A percentile compares a stretch with the other conserved stretches of the same genome.
These are phyloP conservation scores for Arachis hypogaea DNA, from an alignment of 306 rosid genomes.

Conservation along the genomic window DNA sequence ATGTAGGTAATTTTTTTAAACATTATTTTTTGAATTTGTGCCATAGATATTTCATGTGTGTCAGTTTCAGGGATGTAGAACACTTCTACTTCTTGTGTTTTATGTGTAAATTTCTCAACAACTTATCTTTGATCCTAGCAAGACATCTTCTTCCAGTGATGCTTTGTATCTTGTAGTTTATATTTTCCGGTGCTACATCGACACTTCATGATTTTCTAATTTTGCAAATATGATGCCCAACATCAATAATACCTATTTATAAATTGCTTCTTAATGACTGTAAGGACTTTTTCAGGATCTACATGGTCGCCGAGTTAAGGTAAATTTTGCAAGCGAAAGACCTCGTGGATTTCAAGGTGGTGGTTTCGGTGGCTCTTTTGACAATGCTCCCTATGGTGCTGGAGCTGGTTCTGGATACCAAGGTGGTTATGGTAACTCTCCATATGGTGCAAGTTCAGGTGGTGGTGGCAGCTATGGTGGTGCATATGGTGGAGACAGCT, in stretches of 20 bases:
- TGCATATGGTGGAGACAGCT: constrained; percentile 27
- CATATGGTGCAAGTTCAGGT: constrained; percentile 32
- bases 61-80: too few relatives aligned
- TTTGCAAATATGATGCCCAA: background rate
- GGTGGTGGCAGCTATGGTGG: constrained; percentile 38
- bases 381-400: constrained; percentile 33
- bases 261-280: background rate
- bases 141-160: too few relatives aligned
- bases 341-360: constrained; percentile 46
- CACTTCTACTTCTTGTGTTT: too few relatives aligned
- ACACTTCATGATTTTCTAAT: background rate
- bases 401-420: constrained; percentile 37
- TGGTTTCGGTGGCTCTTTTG: constrained; percentile 46
- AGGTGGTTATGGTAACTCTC: constrained; percentile 37
- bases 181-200: too few relatives aligned
- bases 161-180: too few relatives aligned
- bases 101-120: too few relatives aligned
- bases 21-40: too few relatives aligned
- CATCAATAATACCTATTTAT: background rate
- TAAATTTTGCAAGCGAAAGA: constrained; percentile 72
- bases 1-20: too few relatives aligned
- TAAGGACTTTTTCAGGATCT: constrained; percentile 56
- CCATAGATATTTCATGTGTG: too few relatives aligned
- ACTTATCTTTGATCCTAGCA: too few relatives aligned
- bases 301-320: constrained; percentile 68